Evolutionary conservation across 768 basidiomycete species (phyloP), one percentile per base, ranked within the genome.

Genomic region (Glaciozyma martinii): DNA sequence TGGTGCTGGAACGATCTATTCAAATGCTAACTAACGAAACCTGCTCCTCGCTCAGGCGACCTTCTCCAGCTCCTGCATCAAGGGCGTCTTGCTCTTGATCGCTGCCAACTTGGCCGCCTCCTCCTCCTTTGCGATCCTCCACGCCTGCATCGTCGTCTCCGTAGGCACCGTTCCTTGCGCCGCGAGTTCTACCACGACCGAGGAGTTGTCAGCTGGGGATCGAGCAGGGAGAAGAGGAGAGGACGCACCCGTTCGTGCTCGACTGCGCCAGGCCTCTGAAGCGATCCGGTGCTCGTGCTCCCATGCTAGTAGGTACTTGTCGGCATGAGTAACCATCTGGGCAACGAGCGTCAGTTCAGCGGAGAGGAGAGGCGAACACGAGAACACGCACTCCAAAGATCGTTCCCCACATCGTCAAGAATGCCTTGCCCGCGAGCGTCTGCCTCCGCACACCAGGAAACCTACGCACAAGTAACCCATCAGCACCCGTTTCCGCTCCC

Each of bases 221-320:
- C 25, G n/a, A 15, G 29, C 12, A 2, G 5, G n/a, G 16, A 18
- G 23, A 25, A 5, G 23, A n/a, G 42, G 25, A 18, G 6, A 19
- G 0, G 7, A 44, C 66, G 40, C 6, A 67, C 66, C 66, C 9
- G 52, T 63, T 47, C 68, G 42, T 40, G 68, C 68, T 43, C 52
- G 33, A 5, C 43, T 66, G n/a, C 68, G 25, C 68, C 68, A 70
- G 21, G 54, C 57, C 44, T 70, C 68, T 1, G 43, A 13, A 19
- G 33, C 46, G 0, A 50, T n/a, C 12, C 68, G 59, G 42, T 70
- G 65, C 23, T 59, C 37, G 6, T 37, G 42, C 63, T 70, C 68
- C 44, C 49, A 66, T 29, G 56, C 15, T 1, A 70, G 43, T 25
- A 70, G 33, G 54, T 70, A 70, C 44, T 70, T 62, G 42, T 70